Evolutionary conservation across 345 rosid species (phyloP), one percentile per base, ranked within the genome.

Genomic region (Boechera stricta): DNA sequence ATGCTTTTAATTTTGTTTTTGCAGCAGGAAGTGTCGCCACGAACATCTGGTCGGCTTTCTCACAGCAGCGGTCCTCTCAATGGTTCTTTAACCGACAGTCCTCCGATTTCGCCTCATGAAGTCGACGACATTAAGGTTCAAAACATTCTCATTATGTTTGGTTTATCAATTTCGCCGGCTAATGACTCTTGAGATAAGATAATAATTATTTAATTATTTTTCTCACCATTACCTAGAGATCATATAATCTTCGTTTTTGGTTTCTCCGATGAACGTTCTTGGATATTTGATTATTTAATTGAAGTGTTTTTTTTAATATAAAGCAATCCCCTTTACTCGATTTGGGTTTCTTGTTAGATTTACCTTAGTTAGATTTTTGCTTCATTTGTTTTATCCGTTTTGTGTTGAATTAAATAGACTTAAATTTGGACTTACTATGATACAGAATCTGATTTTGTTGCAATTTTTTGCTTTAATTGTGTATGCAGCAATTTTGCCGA

Each of bases 61-160:
- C 94, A 93, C 57, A 91, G 98, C 82, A 91, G 94, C 62, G 97
- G 97, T 21, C 97, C 97, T 72, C 87, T 89, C 16, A 89, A 79
- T 32, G 87, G 87, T 39, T 91, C 98, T 48, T 81, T 89, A 47
- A 86, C 97, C 7, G 98, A 92, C 84, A 92, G 99, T 77, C 97
- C 99, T 29, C 99, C 99, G 7, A 97, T 92, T 47, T 95, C 98
- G 12, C 98, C 99, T 18, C 86, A 92, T 11, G 91, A 90, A 56
- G 74, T 82, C 71, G 94, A 95, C 68, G 98, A 91, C 61, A 62
- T 80, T 56, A 92, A 89, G 97, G 98, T 91, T 59, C 1, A 72
- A 15, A 13, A 47, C 51, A 56, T 42, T 72, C 54, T 71, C 67
- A 52, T 31, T 33, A 26, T 47, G 35, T 64, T 28, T 52, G 8